A percentile compares a stretch with the other conserved stretches of the same genome.
These are phyloP conservation scores for Monosporascus sp. DNA, from an alignment of 2,329 filamentous ascomycete genomes.

Conservation along the genomic window DNA sequence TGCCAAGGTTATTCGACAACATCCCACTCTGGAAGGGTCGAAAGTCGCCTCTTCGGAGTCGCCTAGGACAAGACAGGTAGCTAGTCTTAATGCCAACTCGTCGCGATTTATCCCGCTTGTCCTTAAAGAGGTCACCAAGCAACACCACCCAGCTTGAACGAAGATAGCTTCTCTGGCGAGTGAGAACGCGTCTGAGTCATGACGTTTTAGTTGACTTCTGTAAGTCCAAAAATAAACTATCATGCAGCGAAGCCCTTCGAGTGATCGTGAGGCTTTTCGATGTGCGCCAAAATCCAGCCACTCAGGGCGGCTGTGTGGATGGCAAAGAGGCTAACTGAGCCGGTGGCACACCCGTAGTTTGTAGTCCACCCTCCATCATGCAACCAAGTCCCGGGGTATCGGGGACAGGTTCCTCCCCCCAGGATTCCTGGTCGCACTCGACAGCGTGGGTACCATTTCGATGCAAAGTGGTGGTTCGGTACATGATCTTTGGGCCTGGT, in stretches of 20 bases:
- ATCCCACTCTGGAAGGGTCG: neutral
- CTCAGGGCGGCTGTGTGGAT: neutral
- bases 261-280: neutral
- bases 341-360: constrained; percentile 2
- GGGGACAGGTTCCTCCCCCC: constrained; percentile 13
- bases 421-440: constrained; percentile 18
- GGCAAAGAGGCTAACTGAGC: constrained; percentile 8
- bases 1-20: neutral
- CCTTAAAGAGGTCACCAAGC: neutral
- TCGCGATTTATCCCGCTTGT: neutral
- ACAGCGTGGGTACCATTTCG: constrained; percentile 13
- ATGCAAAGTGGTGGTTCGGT: constrained; percentile 6
- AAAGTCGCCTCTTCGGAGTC: neutral
- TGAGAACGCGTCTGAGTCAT: neutral
- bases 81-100: neutral
- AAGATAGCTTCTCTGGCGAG: neutral
- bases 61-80: neutral
- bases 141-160: neutral
- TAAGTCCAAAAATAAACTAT: neutral
- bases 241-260: neutral
- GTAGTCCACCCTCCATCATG: constrained; percentile 13
- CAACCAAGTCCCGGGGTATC: constrained; percentile 12
- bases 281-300: neutral
- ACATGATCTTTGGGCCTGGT: neutral
- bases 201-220: neutral